A percentile compares a stretch with the other conserved stretches of the same genome.
Evolutionary conservation across 768 basidiomycete species (phyloP).

Genomic region (Naematelia aurantialba): DNA sequence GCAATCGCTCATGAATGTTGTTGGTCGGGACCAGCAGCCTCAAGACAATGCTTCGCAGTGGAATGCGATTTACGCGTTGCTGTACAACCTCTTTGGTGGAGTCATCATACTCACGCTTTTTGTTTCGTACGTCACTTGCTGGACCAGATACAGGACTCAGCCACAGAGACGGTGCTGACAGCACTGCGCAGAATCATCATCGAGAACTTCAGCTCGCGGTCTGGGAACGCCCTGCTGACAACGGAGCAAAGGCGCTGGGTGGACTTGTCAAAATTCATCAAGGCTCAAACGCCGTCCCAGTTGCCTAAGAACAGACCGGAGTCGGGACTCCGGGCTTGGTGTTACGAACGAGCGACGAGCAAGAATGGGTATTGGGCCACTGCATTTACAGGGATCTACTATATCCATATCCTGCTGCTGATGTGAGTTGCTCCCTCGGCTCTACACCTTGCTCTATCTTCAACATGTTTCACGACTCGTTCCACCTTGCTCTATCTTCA

Average conservation of each 20-base stretch:
- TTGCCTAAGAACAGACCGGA: constrained; percentile 65
- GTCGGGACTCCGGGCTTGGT: constrained; percentile 67
- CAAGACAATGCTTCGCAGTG: constrained; percentile 66
- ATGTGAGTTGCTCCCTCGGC: constrained; percentile 14
- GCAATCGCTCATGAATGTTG: constrained; percentile 72
- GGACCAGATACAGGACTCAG: no score
- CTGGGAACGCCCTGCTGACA: constrained; percentile 80
- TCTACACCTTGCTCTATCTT: not conserved
- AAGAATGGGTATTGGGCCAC: constrained; percentile 94
- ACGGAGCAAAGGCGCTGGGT: constrained; percentile 89
- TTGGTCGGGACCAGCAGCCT: constrained; percentile 66
- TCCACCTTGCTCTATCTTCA: no score
- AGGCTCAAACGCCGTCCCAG: constrained; percentile 78
- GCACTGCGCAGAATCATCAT: constrained; percentile 76
- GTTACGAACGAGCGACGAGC: constrained; percentile 80
- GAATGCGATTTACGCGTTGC: constrained; percentile 85
- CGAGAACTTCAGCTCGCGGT: constrained; percentile 80
- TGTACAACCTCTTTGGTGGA: constrained; percentile 85
- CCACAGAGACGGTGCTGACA: not conserved
- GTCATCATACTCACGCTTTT: constrained; percentile 86
- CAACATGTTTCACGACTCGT: no score
- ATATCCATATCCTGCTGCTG: constrained; percentile 70
- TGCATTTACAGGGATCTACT: constrained; percentile 70
- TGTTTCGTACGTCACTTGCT: constrained; percentile 63
- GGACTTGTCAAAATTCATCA: constrained; percentile 82